Percentiles rank a stretch among this genome's conserved stretches.
These are phyloP conservation scores for Plantago elongata DNA, from an alignment of 257 asterid species.

Conservation along the genomic window DNA sequence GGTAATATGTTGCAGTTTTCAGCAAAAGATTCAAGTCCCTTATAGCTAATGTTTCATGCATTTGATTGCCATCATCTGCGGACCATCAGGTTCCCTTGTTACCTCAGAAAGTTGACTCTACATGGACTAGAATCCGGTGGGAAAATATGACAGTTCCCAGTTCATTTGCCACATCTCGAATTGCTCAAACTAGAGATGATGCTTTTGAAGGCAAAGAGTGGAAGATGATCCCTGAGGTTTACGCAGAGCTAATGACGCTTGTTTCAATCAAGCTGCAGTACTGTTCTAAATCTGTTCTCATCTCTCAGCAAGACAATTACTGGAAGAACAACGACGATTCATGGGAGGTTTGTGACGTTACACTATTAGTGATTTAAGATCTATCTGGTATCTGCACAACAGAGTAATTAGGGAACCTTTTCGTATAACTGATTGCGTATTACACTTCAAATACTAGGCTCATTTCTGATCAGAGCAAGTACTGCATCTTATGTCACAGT, in stretches of 20 bases:
- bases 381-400: too few relatives aligned
- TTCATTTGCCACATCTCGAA: slow-evolving; percentile 13
- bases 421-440: too few relatives aligned
- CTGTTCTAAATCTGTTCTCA: not conserved
- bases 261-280: not conserved
- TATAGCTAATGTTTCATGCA: not conserved
- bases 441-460: too few relatives aligned
- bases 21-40: not conserved
- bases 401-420: too few relatives aligned
- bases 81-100: slow-evolving; percentile 1
- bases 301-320: slow-evolving; percentile 1
- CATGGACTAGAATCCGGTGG: not conserved
- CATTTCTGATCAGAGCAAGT: too few relatives aligned
- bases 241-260: not conserved
- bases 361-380: too few relatives aligned
- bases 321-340: too few relatives aligned
- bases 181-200: not conserved
- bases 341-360: too few relatives aligned
- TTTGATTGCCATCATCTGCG: not conserved
- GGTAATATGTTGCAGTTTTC: too few relatives aligned
- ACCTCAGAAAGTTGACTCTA: slow-evolving; percentile 9
- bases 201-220: not conserved
- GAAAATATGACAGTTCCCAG: not conserved
- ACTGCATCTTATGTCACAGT: too few relatives aligned
- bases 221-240: slow-evolving; percentile 1